Evolutionary conservation across 768 basidiomycete genomes (phyloP).

Genomic region (Sporobolomyces roseus): DNA sequence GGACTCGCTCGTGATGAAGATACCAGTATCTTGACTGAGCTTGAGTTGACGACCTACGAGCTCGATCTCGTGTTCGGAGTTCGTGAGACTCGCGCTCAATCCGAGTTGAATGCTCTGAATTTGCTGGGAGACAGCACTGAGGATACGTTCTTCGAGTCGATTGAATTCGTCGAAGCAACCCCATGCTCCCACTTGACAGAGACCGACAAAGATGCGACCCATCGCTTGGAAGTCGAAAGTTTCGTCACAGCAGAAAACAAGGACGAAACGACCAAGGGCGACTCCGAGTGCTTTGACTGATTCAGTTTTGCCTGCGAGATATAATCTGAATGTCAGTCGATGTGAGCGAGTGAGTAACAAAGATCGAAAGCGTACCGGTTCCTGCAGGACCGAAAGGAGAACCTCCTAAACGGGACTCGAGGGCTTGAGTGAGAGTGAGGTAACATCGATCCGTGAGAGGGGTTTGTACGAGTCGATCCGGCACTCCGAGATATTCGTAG

Average conservation of each 20-base stretch:
- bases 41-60: constrained; percentile 89
- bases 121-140: constrained; percentile 97
- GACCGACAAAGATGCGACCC: constrained; percentile 97
- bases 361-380: constrained; percentile 61
- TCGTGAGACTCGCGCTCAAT: constrained; percentile 66
- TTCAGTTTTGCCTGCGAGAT: constrained; percentile 80
- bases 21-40: constrained; percentile 93
- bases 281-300: constrained; percentile 98
- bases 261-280: constrained; percentile 94
- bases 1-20: constrained; percentile 84
- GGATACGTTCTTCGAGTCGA: constrained; percentile 92
- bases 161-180: constrained; percentile 89
- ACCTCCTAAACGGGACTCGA: constrained; percentile 91
- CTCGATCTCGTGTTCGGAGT: constrained; percentile 87
- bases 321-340: constrained; percentile 11
- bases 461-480: constrained; percentile 94
- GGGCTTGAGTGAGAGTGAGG: constrained; percentile 89
- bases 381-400: constrained; percentile 98
- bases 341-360: constrained; percentile 5
- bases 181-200: constrained; percentile 99
- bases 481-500: constrained; percentile 97
- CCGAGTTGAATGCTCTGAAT: constrained; percentile 98
- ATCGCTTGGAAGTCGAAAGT: constrained; percentile 99
- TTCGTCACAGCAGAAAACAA: constrained; percentile 99
- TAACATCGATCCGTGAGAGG: constrained; percentile 96